Conservation (phyloP, 306 rosid genomes). For the Vachellia pachyceras region DNA sequence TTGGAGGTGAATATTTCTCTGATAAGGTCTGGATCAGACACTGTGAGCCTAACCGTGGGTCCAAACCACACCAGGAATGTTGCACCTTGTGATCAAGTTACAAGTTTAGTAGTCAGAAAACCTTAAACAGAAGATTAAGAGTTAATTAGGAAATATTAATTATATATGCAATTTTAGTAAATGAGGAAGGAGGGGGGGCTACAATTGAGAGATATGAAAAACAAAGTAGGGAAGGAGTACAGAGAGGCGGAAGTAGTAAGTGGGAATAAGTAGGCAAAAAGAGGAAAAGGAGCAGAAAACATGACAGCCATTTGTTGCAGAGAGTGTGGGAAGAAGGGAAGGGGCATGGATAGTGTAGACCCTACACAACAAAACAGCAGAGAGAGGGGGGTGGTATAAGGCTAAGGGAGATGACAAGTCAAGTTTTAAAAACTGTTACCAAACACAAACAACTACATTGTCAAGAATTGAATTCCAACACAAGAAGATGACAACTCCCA, state of each 20-base stretch:
- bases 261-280: constrained; percentile 55
- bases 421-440: constrained; percentile 56
- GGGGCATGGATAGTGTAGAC: constrained; percentile 71
- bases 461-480: constrained; percentile 43
- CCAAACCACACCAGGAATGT: constrained; percentile 97
- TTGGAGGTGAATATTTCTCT: constrained; percentile 87
- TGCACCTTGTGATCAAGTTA: constrained; percentile 45
- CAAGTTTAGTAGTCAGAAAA: background rate
- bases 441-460: constrained; percentile 54
- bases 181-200: background rate
- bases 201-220: background rate
- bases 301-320: constrained; percentile 63
- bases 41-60: constrained; percentile 77
- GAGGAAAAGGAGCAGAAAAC: constrained; percentile 63
- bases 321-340: constrained; percentile 20
- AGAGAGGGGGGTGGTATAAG: background rate
- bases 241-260: constrained; percentile 47
- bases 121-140: background rate
- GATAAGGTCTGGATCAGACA: constrained; percentile 89
- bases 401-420: constrained; percentile 69
- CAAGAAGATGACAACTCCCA: background rate
- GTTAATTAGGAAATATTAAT: background rate
- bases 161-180: background rate
- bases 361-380: constrained; percentile 48
- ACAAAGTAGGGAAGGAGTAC: constrained; percentile 41